Base-by-base conservation (phyloP, 2,329 filamentous ascomycete genomes). In the Myriosclerotinia duriaeana region DNA sequence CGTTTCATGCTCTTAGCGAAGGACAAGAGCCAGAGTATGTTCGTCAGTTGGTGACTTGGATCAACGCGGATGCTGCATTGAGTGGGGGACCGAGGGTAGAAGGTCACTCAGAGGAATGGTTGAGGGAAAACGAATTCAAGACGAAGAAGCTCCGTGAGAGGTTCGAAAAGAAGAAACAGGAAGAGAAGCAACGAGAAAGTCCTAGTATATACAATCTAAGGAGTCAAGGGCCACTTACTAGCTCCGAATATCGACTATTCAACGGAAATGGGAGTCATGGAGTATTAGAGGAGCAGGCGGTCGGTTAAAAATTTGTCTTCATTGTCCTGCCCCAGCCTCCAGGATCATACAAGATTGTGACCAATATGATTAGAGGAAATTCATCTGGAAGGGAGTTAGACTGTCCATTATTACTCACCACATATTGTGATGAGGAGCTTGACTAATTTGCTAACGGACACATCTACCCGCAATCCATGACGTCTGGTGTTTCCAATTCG, bases 31-130 rank as follows among this genome's bases (percentile, higher is more conserved):
- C 48, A 15, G 38, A 53, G n/a, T 61, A 53, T 53, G 56, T 66
- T 22, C 34, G 20, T 36, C 20, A 66, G 20, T 44, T 66, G 20
- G 64, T 66, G 15, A 40, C 38, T 46, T 66, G 64, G 64, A 54
- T 66, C 17, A 66, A 66, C 26, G n/a, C 44, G 17, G 55, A 66
- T 55, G 56, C 64, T 40, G 56, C 11, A 20, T 34, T 44, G 5
- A 62, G 36, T 26, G 64, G 56, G 14, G 56, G 56, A 38, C 26
- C 15, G 30, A 62, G 46, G 20, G 36, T 62, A 11, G 20, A 66
- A 48, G 55, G 48, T 20, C 64, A 62, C 11, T 53, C 64, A 1
- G 56, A 66, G 15, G 64, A 30, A 26, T 66, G 64, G 64, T 15
- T 53, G 40, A 66, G 11, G 40, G 64, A 66, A 53, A 40, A 62